Percentiles rank a stretch among this genome's conserved stretches.
Evolutionary conservation across 768 basidiomycete species (phyloP).

Genomic region (Serendipita sp.): DNA sequence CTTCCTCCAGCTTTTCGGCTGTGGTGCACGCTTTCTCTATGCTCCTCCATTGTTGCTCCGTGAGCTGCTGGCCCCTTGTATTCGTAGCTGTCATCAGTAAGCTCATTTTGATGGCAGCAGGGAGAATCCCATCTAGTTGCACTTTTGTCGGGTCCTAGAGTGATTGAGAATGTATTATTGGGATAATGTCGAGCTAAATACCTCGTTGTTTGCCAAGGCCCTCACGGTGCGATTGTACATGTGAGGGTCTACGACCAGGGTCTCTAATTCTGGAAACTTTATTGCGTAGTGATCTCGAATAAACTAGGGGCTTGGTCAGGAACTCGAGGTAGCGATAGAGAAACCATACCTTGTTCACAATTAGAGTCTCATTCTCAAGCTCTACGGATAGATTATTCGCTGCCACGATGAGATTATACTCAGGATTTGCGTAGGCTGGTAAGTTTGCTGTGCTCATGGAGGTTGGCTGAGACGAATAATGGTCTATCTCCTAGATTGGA

Average conservation of each 20-base stretch:
- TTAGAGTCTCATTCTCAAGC: conserved; percentile 91
- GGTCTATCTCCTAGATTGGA: conserved; percentile 59
- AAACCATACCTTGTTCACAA: conserved; percentile 77
- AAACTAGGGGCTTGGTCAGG: conserved; percentile 37
- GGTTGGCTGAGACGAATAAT: conserved; percentile 67
- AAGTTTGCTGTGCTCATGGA: conserved; percentile 61
- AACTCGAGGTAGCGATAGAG: conserved; percentile 5
- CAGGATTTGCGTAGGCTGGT: conserved; percentile 77
- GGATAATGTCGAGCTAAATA: conserved; percentile 17
- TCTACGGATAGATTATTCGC: conserved; percentile 98
- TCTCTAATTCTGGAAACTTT: conserved; percentile 93
- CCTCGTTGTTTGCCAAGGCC: conserved; percentile 70
- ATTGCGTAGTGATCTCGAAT: conserved; percentile 93
- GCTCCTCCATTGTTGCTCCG: conserved; percentile 56
- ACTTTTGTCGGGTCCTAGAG: conserved; percentile 73
- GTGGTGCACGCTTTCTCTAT: conserved; percentile 79
- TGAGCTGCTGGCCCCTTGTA: conserved; percentile 57
- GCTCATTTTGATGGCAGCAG: conserved; percentile 84
- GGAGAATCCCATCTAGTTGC: conserved; percentile 59
- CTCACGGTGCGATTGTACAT: conserved; percentile 89
- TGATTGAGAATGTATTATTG: conserved; percentile 5
- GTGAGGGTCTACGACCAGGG: conserved; percentile 77
- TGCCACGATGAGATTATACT: conserved; percentile 90
- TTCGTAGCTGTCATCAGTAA: conserved; percentile 93
- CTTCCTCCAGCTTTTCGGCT: conserved; percentile 74